A percentile compares a stretch with the other conserved stretches of the same genome.
These are phyloP conservation scores for Backusella circina DNA, from an alignment of 192 early-diverging fungal species.

Conservation along the genomic window DNA sequence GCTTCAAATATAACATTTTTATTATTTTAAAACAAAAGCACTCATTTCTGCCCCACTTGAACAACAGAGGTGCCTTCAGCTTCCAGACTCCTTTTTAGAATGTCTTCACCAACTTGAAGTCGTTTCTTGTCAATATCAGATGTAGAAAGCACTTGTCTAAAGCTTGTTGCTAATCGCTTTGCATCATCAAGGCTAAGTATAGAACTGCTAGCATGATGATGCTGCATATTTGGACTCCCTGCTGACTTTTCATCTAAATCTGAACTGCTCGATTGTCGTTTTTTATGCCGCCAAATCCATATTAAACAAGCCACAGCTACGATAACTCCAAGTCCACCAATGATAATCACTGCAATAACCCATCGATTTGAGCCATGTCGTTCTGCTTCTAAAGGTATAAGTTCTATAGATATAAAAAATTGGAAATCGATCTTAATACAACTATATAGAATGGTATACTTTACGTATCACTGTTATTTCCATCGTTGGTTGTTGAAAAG, in stretches of 20 bases:
- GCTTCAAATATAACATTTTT: neutral
- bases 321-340: neutral
- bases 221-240: neutral
- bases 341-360: neutral
- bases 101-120: neutral
- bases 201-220: slow-evolving; percentile 1
- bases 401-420: neutral
- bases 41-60: neutral
- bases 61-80: neutral
- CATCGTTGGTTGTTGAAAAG: neutral
- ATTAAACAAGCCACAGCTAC: neutral
- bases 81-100: neutral
- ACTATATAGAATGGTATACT: neutral
- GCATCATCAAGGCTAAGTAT: neutral
- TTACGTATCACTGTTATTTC: neutral
- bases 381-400: neutral
- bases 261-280: neutral
- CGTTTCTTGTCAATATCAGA: neutral
- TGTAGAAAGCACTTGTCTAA: neutral
- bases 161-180: neutral
- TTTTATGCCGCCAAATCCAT: neutral
- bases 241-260: slow-evolving; percentile 4
- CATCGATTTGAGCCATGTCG: neutral
- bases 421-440: neutral
- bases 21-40: neutral